Conservation (phyloP, 2,329 filamentous ascomycete genomes). For the Metarhizium humberi region DNA sequence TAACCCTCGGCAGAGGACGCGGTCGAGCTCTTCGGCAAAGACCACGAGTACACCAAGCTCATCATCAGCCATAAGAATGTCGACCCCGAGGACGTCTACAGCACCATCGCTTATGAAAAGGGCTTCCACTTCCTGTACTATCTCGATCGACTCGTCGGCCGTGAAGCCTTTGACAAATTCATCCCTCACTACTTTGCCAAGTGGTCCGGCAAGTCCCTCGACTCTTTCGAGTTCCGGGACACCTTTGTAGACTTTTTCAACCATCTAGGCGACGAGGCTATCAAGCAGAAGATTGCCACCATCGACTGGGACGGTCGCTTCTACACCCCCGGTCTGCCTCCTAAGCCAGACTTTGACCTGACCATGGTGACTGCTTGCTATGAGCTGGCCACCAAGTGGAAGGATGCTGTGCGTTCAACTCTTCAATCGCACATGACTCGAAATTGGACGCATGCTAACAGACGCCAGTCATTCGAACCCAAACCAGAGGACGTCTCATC, state of each 20-base stretch:
- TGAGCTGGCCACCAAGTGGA: constrained; percentile 72
- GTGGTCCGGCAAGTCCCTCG: constrained; percentile 78
- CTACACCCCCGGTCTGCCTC: constrained; percentile 79
- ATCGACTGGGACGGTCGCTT: constrained; percentile 90
- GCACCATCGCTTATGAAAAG: constrained; percentile 88
- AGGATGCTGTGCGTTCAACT: constrained; percentile 39
- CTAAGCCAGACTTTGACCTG: constrained; percentile 87
- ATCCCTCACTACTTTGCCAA: constrained; percentile 90
- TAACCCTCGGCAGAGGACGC: constrained; percentile 50
- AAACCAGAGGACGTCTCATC: constrained; percentile 56
- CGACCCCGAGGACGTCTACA: constrained; percentile 94
- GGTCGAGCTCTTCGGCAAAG: constrained; percentile 66
- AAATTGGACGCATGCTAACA: constrained; percentile 14
- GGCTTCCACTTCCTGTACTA: constrained; percentile 91
- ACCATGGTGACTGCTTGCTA: constrained; percentile 80
- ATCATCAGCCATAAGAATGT: constrained; percentile 80
- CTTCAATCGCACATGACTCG: background rate
- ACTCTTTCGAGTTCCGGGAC: constrained; percentile 89
- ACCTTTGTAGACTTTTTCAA: constrained; percentile 82
- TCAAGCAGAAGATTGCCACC: constrained; percentile 54
- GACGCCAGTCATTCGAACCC: constrained; percentile 49
- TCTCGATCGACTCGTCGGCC: constrained; percentile 76
- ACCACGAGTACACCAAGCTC: constrained; percentile 90
- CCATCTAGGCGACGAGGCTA: constrained; percentile 49
- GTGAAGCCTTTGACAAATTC: constrained; percentile 86